These are phyloP conservation scores for Botryotinia convoluta DNA, from an alignment of 2,329 filamentous ascomycete species.

Conservation along the genomic window DNA sequence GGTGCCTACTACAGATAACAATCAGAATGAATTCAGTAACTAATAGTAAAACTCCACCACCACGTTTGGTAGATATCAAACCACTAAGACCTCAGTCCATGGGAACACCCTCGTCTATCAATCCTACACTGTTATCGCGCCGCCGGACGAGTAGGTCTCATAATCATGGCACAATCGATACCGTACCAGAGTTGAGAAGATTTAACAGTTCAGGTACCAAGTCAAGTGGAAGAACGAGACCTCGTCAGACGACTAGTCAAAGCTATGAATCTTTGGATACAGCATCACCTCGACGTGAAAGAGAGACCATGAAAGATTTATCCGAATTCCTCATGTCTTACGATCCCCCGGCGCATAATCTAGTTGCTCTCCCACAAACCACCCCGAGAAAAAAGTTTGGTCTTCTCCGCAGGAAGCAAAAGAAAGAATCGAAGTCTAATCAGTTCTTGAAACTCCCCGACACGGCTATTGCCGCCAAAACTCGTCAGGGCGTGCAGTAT, in stretches of 20 bases:
- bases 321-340: constrained; percentile 51
- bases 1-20: neutral
- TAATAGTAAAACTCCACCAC: neutral
- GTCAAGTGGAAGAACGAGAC: neutral
- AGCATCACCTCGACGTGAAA: constrained; percentile 20
- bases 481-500: constrained; percentile 52
- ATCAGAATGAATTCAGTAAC: neutral
- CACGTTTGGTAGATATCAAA: neutral
- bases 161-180: constrained; percentile 15
- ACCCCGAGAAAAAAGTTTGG: constrained; percentile 36
- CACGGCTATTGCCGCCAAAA: constrained; percentile 53
- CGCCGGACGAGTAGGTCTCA: constrained; percentile 8
- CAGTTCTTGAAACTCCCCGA: constrained; percentile 49
- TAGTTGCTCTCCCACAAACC: constrained; percentile 46
- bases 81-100: neutral
- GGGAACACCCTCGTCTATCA: neutral
- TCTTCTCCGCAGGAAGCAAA: constrained; percentile 39
- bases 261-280: constrained; percentile 3
- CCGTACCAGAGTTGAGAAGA: constrained; percentile 8
- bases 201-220: constrained; percentile 1
- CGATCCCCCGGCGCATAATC: constrained; percentile 49
- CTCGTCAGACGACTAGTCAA: neutral
- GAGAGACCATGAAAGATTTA: constrained; percentile 39
- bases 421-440: constrained; percentile 37
- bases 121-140: constrained; percentile 12